Evolutionary conservation across 2,329 filamentous ascomycete genomes (phyloP).

Genomic region (Truncatella angustata): DNA sequence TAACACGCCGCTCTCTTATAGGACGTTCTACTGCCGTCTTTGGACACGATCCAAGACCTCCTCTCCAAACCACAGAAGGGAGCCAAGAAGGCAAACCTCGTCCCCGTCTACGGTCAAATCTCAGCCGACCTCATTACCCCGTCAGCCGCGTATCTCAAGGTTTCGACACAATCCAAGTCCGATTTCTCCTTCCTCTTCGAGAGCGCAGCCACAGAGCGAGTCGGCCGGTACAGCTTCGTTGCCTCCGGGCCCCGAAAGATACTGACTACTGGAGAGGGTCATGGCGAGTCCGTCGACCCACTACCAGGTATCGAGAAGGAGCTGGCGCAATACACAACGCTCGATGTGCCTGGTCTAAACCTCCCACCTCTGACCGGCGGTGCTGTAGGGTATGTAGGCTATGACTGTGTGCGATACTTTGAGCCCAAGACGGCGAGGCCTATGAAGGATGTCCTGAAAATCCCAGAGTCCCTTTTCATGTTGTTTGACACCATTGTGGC

Average conservation of each 20-base stretch:
- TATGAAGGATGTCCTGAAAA: conserved; percentile 81
- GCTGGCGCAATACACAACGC: conserved; percentile 74
- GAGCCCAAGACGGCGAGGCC: conserved; percentile 92
- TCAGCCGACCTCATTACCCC: conserved; percentile 92
- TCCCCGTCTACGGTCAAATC: conserved; percentile 81
- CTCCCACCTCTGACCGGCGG: conserved; percentile 87
- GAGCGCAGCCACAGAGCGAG: conserved; percentile 88
- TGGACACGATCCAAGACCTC: conserved; percentile 44
- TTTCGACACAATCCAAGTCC: conserved; percentile 71
- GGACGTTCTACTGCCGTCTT: conserved; percentile 42
- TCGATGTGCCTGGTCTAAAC: conserved; percentile 76
- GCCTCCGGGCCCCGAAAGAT: conserved; percentile 79
- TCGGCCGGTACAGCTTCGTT: conserved; percentile 94
- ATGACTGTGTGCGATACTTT: conserved; percentile 97
- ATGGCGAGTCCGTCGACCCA: conserved; percentile 82
- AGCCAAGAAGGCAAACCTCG: conserved; percentile 61
- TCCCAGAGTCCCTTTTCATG: conserved; percentile 96
- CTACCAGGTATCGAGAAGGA: conserved; percentile 80
- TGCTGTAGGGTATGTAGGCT: conserved; percentile 94
- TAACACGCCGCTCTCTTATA: conserved; percentile 18
- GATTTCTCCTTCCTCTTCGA: conserved; percentile 93
- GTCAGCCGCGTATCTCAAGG: conserved; percentile 91
- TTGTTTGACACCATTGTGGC: conserved; percentile 92
- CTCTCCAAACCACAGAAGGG: conserved; percentile 34
- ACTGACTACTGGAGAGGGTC: conserved; percentile 81